phyloP scores from a whole-genome alignment of 768 basidiomycete species.

The Hebeloma cylindrosporum region DNA sequence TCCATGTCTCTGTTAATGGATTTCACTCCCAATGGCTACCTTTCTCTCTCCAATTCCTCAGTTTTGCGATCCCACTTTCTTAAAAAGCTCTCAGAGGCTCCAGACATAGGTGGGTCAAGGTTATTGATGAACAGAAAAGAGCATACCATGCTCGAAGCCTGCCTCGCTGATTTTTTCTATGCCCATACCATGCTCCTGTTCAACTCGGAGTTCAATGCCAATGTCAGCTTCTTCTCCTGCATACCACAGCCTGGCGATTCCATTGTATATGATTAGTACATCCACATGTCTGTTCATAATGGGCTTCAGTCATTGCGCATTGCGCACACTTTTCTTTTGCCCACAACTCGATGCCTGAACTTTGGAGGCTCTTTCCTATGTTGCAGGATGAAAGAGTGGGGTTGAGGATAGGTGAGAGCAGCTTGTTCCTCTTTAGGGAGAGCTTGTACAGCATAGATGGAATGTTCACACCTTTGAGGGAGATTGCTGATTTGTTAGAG shows the following conservation, averaged over 20 bases:
- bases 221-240: conserved; percentile 80
- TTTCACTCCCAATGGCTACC: conserved; percentile 92
- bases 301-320: conserved; percentile 71
- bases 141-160: conserved; percentile 70
- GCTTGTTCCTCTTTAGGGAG: conserved; percentile 83
- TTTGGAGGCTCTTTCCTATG: conserved; percentile 44
- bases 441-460: conserved; percentile 96
- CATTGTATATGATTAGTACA: conserved; percentile 80
- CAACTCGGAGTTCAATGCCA: conserved; percentile 94
- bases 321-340: conserved; percentile 48
- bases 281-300: conserved; percentile 91
- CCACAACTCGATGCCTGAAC: conserved; percentile 66
- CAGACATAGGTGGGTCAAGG: conserved; percentile 78
- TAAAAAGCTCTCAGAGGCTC: conserved; percentile 43
- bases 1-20: conserved; percentile 48
- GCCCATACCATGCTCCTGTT: conserved; percentile 72
- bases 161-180: conserved; percentile 64
- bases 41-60: conserved; percentile 69
- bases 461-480: conserved; percentile 73
- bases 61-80: conserved; percentile 61
- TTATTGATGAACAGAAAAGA: conserved; percentile 75
- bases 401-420: conserved; percentile 40
- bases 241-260: conserved; percentile 78
- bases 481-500: conserved; percentile 65
- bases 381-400: conserved; percentile 39